Evolutionary conservation across 768 basidiomycete genomes (phyloP).

Genomic region (Lanmaoa rubissima): DNA sequence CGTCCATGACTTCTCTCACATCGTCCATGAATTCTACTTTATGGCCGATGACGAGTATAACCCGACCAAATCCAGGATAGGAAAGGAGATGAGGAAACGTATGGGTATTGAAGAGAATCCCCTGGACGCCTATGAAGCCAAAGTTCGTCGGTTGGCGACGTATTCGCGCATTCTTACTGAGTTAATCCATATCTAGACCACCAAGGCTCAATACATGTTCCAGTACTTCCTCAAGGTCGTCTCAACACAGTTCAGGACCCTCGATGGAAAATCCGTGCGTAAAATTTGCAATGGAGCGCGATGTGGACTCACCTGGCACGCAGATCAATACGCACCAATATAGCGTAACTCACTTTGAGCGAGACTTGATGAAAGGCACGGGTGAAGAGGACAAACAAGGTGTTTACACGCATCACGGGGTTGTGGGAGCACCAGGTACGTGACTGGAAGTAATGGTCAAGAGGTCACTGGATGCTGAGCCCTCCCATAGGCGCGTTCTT

Average conservation of each 20-base stretch:
- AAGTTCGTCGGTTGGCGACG: slow-evolving; percentile 40
- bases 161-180: slow-evolving; percentile 4
- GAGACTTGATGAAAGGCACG: slow-evolving; percentile 71
- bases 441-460: background rate
- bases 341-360: slow-evolving; percentile 94
- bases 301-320: slow-evolving; percentile 3
- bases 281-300: background rate
- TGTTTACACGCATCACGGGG: slow-evolving; percentile 72
- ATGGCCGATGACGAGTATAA: slow-evolving; percentile 80
- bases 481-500: slow-evolving; percentile 66
- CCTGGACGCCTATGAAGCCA: slow-evolving; percentile 62
- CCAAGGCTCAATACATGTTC: slow-evolving; percentile 88
- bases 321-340: slow-evolving; percentile 92
- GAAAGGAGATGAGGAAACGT: slow-evolving; percentile 62
- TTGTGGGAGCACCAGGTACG: slow-evolving; percentile 66
- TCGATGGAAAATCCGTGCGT: slow-evolving; percentile 67
- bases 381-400: slow-evolving; percentile 59
- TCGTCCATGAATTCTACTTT: slow-evolving; percentile 78
- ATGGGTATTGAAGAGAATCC: slow-evolving; percentile 77
- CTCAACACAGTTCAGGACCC: slow-evolving; percentile 87
- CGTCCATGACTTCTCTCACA: slow-evolving; percentile 93
- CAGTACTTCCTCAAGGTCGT: slow-evolving; percentile 99
- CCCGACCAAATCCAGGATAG: slow-evolving; percentile 57
- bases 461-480: background rate
- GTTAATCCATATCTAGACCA: slow-evolving; percentile 46